Percentiles rank a stretch among this genome's conserved stretches.
Conservation (phyloP, 495 filamentous ascomycete species). For the Trichodelitschia bisporula region DNA sequence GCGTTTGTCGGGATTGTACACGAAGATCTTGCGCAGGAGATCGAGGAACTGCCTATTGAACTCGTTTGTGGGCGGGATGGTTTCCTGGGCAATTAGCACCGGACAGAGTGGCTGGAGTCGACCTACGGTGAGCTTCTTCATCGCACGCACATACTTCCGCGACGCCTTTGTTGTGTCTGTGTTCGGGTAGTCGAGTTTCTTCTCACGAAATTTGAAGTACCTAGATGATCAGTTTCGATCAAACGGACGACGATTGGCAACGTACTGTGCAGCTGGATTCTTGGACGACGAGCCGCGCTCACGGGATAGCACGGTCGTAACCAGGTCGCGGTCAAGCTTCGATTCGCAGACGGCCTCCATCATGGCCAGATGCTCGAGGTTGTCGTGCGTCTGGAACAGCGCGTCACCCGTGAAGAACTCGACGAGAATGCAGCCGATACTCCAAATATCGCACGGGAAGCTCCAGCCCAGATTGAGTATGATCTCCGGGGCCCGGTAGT, state of each 20-base stretch:
- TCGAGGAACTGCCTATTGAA: conserved; percentile 79
- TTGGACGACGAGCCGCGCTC: conserved; percentile 34
- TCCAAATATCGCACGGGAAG: conserved; percentile 96
- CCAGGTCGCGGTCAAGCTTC: conserved; percentile 48
- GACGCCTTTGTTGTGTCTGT: conserved; percentile 70
- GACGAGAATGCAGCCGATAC: conserved; percentile 95
- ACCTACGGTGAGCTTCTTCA: conserved; percentile 71
- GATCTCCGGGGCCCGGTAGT: conserved; percentile 92
- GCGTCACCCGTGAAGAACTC: conserved; percentile 98
- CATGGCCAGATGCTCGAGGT: conserved; percentile 96
- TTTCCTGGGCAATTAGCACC: conserved; percentile 34
- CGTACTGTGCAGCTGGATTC: conserved; percentile 67
- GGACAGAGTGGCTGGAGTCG: too few species aligned
- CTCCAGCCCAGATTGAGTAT: conserved; percentile 95
- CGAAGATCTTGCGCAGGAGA: conserved; percentile 70
- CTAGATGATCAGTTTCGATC: conserved; percentile 22
- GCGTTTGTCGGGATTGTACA: conserved; percentile 74
- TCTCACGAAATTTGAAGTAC: conserved; percentile 61
- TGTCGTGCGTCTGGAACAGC: conserved; percentile 94
- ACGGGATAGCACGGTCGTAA: conserved; percentile 50
- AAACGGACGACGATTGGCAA: conserved; percentile 3
- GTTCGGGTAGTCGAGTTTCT: conserved; percentile 71
- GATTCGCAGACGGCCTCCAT: conserved; percentile 76
- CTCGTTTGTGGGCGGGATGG: conserved; percentile 51
- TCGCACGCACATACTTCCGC: conserved; percentile 77